These are phyloP conservation scores for Lepidium campestre DNA, from an alignment of 441 rosid species.

Conservation along the genomic window DNA sequence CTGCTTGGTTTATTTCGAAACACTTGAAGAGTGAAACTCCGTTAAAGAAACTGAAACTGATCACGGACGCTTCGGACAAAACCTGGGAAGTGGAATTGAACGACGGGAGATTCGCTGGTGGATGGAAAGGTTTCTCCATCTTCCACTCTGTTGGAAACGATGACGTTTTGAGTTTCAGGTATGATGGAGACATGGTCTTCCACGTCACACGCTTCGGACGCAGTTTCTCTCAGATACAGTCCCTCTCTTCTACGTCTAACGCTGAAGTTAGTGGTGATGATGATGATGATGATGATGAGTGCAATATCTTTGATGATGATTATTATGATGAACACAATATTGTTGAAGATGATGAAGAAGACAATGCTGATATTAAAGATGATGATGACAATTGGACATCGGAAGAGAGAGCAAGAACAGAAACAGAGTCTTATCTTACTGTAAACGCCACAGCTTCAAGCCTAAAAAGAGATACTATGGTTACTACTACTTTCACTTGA, in stretches of 20 bases:
- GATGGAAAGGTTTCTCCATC: constrained; percentile 15
- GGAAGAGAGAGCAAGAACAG: not conserved
- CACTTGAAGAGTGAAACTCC: not conserved
- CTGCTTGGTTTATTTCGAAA: not conserved
- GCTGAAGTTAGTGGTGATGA: not conserved
- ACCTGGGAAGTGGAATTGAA: constrained; percentile 11
- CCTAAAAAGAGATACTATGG: constrained; percentile 2
- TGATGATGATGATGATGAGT: not conserved
- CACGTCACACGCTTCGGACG: not conserved
- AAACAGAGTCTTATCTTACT: not conserved
- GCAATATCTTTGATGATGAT: not conserved
- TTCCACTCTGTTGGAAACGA: not conserved
- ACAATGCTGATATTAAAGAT: not conserved
- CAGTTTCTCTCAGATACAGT: not conserved
- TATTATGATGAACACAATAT: not conserved
- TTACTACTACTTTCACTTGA: not conserved
- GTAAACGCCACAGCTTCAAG: constrained; percentile 9
- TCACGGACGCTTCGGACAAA: constrained; percentile 1
- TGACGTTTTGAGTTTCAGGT: not conserved
- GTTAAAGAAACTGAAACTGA: not conserved
- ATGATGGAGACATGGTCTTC: not conserved
- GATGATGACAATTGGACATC: not conserved
- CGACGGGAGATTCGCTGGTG: not conserved
- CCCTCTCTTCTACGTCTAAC: not conserved
- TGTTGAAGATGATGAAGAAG: not conserved